A percentile compares a stretch with the other conserved stretches of the same genome.
Evolutionary conservation across 345 rosid species (phyloP).

Genomic region (Heritiera fomes): DNA sequence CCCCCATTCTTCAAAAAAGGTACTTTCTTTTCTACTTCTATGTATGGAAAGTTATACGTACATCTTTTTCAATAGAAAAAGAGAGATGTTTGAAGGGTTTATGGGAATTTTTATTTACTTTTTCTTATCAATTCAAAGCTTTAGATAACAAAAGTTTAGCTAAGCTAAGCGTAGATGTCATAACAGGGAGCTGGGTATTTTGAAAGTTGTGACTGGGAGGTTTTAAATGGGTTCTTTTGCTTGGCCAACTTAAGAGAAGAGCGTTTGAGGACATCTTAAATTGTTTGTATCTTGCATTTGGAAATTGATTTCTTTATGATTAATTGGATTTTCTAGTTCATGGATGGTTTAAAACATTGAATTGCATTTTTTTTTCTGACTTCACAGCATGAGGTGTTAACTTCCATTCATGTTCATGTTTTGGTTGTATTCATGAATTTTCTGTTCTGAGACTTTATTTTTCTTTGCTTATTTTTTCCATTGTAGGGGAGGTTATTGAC

Average conservation of each 20-base stretch:
- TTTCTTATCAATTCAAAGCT: not conserved
- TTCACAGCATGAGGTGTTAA: not conserved
- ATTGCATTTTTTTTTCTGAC: not conserved
- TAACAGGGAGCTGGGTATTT: not conserved
- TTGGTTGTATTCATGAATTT: not conserved
- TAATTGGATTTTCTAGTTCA: no score
- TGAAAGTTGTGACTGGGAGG: not conserved
- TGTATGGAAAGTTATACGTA: not conserved
- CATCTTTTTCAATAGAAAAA: not conserved
- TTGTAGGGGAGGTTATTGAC: conserved; percentile 81
- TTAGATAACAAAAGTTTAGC: not conserved
- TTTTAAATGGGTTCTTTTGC: not conserved
- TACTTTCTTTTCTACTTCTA: conserved; percentile 19
- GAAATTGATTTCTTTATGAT: not conserved
- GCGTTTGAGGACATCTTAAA: not conserved
- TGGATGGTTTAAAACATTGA: not conserved
- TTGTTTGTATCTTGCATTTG: not conserved
- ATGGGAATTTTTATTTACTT: not conserved
- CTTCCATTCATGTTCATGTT: not conserved
- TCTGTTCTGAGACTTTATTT: not conserved
- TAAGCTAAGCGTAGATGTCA: not conserved
- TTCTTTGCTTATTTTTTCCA: conserved; percentile 17
- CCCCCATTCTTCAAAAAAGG: conserved; percentile 77
- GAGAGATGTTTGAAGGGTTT: not conserved
- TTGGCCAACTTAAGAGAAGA: not conserved